Percentiles rank a stretch among this genome's conserved stretches.
Conservation (phyloP, 192 early-diverging fungal genomes). For the Gryganskiella cystojenkinii region DNA sequence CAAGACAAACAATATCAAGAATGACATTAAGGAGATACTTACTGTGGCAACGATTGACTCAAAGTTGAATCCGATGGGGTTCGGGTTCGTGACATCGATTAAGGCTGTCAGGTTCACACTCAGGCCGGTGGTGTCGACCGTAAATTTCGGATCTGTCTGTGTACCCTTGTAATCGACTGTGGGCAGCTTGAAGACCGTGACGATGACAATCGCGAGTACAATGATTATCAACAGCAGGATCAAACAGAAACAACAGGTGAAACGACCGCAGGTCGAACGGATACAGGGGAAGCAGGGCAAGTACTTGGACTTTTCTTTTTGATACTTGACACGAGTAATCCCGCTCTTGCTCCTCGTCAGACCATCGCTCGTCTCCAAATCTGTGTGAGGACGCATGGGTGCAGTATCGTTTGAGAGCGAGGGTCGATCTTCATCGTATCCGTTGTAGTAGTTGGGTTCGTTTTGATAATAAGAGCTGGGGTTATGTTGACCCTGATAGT, state of each 20-base stretch:
- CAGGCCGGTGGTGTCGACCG: slow-evolving; percentile 28
- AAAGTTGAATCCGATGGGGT: slow-evolving; percentile 58
- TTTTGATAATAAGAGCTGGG: not conserved
- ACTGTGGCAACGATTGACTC: slow-evolving; percentile 59
- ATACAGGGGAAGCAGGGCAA: slow-evolving; percentile 50
- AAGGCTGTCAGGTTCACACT: slow-evolving; percentile 43
- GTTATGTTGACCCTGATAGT: slow-evolving; percentile 10
- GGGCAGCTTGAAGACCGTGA: slow-evolving; percentile 58
- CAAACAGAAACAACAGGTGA: slow-evolving; percentile 54
- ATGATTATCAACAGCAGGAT: slow-evolving; percentile 52
- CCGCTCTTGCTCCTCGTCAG: slow-evolving; percentile 40
- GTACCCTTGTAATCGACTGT: slow-evolving; percentile 38
- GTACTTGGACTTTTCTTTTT: slow-evolving; percentile 41
- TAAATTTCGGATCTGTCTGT: slow-evolving; percentile 7
- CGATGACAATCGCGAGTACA: slow-evolving; percentile 51
- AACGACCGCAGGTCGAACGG: slow-evolving; percentile 57
- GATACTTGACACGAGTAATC: slow-evolving; percentile 39
- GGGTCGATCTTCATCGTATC: slow-evolving; percentile 49
- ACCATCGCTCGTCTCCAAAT: slow-evolving; percentile 28
- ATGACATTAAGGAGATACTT: too few species aligned
- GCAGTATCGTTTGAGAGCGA: slow-evolving; percentile 50
- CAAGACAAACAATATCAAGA: too few species aligned
- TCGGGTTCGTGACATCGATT: slow-evolving; percentile 60
- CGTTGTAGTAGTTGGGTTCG: slow-evolving; percentile 33
- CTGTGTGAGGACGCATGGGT: slow-evolving; percentile 32